Percentiles rank a stretch among this genome's conserved stretches.
These are phyloP conservation scores for Coniochaeta pulveracea DNA, from an alignment of 2,329 filamentous ascomycete species.

Conservation along the genomic window DNA sequence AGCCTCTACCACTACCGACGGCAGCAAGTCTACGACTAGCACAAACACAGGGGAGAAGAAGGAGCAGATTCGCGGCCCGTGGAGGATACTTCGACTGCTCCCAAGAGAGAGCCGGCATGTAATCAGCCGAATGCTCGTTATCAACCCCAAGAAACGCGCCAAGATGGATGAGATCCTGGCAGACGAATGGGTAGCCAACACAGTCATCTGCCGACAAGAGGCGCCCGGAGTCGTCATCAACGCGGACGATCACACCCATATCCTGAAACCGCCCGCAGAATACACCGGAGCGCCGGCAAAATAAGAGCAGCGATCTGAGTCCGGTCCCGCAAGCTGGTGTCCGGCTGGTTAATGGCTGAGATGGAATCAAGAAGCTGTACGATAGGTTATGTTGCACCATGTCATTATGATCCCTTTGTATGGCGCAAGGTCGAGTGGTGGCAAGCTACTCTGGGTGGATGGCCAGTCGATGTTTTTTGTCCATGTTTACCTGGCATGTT, in stretches of 20 bases:
- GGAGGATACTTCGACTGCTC: constrained; percentile 76
- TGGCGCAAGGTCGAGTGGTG: too few relatives aligned
- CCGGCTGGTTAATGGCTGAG: too few relatives aligned
- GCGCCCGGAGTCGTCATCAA: constrained; percentile 57
- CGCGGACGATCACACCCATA: constrained; percentile 70
- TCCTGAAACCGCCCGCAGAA: constrained; percentile 58
- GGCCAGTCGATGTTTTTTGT: too few relatives aligned
- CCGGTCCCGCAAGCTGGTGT: too few relatives aligned
- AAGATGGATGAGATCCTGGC: constrained; percentile 76
- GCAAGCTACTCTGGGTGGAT: too few relatives aligned
- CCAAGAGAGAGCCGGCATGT: constrained; percentile 85
- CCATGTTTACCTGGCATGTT: too few relatives aligned
- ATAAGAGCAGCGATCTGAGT: too few relatives aligned
- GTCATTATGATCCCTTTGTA: too few relatives aligned
- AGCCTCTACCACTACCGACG: constrained; percentile 9
- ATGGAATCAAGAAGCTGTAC: too few relatives aligned
- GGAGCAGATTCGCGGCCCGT: constrained; percentile 83
- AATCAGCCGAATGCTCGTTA: constrained; percentile 82
- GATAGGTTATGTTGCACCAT: too few relatives aligned
- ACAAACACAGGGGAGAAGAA: constrained; percentile 38
- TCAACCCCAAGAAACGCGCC: constrained; percentile 74
- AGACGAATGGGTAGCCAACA: constrained; percentile 83
- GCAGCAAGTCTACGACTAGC: constrained; percentile 6
- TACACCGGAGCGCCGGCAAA: background rate
- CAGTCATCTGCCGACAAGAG: constrained; percentile 72